Percentiles rank a stretch among this genome's conserved stretches.
These are phyloP conservation scores for Phyllachora maydis DNA, from an alignment of 2,329 filamentous ascomycete species.

Conservation along the genomic window DNA sequence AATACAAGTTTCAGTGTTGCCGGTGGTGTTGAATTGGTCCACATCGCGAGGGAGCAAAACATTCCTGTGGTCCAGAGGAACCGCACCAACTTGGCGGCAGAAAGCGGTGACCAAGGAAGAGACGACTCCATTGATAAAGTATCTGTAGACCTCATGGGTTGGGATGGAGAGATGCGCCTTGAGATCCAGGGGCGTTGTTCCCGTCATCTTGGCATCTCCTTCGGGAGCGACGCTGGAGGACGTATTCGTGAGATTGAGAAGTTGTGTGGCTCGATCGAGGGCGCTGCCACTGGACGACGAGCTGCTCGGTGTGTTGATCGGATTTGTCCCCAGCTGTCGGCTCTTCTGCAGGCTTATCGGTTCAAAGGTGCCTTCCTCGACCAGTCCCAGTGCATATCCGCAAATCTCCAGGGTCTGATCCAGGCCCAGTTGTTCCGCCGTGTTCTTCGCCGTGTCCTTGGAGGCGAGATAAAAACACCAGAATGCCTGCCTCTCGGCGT, in stretches of 20 bases:
- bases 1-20: slow-evolving; percentile 28
- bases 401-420: slow-evolving; percentile 19
- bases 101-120: slow-evolving; percentile 27
- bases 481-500: slow-evolving; percentile 24
- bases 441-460: slow-evolving; percentile 15
- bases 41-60: slow-evolving; percentile 20
- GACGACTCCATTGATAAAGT: slow-evolving; percentile 30
- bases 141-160: slow-evolving; percentile 26
- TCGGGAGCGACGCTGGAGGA: too few species aligned
- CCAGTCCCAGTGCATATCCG: slow-evolving; percentile 19
- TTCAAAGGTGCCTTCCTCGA: slow-evolving; percentile 29
- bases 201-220: slow-evolving; percentile 10
- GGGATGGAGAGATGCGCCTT: slow-evolving; percentile 14
- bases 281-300: slow-evolving; percentile 19
- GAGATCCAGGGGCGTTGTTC: slow-evolving; percentile 9
- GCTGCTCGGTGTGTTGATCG: slow-evolving; percentile 19
- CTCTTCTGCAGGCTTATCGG: slow-evolving; percentile 24
- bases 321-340: slow-evolving; percentile 15
- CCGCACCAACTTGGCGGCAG: slow-evolving; percentile 23
- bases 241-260: too few species aligned
- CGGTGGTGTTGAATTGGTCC: too few species aligned
- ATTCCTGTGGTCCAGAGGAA: slow-evolving; percentile 31
- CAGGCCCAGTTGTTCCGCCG: slow-evolving; percentile 10
- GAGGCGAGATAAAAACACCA: slow-evolving; percentile 31
- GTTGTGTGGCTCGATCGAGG: too few species aligned